Percentiles rank a stretch among this genome's conserved stretches.
Evolutionary conservation across 2,329 filamentous ascomycete genomes (phyloP).

Genomic region (Elsinoe batatas): DNA sequence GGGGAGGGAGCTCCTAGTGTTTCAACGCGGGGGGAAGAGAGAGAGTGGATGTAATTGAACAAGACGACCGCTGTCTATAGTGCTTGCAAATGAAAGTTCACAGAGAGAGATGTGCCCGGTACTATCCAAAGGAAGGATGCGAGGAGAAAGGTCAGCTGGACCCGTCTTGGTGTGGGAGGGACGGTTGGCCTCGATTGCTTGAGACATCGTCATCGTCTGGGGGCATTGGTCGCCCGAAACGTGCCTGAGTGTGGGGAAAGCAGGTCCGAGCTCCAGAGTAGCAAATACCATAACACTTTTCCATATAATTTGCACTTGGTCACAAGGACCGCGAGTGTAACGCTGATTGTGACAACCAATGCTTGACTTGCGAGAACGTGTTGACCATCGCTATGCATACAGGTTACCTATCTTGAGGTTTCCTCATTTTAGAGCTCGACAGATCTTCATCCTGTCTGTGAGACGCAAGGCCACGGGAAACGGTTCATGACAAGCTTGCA

Average conservation of each 20-base stretch:
- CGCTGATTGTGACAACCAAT: too few relatives aligned
- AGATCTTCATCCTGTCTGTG: too few relatives aligned
- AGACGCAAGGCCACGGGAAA: too few relatives aligned
- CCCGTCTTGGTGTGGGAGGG: neutral
- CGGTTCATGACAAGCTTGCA: neutral
- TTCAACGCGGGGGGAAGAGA: too few relatives aligned
- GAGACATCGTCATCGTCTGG: neutral
- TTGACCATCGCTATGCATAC: too few relatives aligned
- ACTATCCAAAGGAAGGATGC: neutral
- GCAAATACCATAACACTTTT: too few relatives aligned
- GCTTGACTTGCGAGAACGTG: too few relatives aligned
- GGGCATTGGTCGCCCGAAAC: neutral
- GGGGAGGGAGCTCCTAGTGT: neutral
- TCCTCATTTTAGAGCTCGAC: too few relatives aligned
- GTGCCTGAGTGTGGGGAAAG: neutral
- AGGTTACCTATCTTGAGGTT: too few relatives aligned
- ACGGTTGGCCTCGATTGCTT: neutral
- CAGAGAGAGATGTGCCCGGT: neutral
- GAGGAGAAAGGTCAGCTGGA: conserved; percentile 5
- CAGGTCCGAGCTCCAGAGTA: neutral
- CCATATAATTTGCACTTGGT: too few relatives aligned
- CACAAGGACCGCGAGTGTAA: too few relatives aligned
- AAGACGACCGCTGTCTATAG: neutral
- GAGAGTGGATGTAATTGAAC: neutral
- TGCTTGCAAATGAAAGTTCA: neutral